Evolutionary conservation across 257 asterid species (phyloP).

Genomic region (Phtheirospermum japonicum): DNA sequence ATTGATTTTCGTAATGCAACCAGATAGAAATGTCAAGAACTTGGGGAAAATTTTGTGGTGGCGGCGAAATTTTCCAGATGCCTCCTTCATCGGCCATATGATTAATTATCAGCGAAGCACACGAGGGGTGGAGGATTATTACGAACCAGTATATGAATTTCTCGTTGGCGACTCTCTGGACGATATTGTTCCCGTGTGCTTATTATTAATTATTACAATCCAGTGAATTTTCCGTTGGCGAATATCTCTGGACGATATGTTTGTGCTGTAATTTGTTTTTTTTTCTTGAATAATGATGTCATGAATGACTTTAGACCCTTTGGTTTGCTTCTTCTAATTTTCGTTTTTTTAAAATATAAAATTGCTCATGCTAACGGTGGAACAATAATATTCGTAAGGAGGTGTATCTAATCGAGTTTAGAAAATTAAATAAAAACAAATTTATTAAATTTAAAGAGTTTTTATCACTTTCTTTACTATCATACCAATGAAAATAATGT

Average conservation of each 20-base stretch:
- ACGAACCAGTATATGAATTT: background rate
- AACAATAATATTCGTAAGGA: no score
- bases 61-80: background rate
- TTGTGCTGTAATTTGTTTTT: slow-evolving; percentile 8
- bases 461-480: no score
- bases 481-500: no score
- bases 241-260: background rate
- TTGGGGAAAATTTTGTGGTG: background rate
- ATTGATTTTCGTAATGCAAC: background rate
- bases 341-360: no score
- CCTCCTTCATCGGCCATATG: background rate
- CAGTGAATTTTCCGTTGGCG: background rate
- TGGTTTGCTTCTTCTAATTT: no score
- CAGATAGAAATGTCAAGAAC: background rate
- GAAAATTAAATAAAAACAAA: no score
- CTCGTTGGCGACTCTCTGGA: slow-evolving; percentile 1
- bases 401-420: no score
- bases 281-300: background rate
- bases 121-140: background rate
- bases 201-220: background rate
- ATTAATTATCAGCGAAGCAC: background rate
- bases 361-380: no score
- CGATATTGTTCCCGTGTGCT: background rate
- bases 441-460: no score
- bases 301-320: no score